Base-by-base conservation (phyloP, 768 basidiomycete species). In the Clavulina sp. region DNA sequence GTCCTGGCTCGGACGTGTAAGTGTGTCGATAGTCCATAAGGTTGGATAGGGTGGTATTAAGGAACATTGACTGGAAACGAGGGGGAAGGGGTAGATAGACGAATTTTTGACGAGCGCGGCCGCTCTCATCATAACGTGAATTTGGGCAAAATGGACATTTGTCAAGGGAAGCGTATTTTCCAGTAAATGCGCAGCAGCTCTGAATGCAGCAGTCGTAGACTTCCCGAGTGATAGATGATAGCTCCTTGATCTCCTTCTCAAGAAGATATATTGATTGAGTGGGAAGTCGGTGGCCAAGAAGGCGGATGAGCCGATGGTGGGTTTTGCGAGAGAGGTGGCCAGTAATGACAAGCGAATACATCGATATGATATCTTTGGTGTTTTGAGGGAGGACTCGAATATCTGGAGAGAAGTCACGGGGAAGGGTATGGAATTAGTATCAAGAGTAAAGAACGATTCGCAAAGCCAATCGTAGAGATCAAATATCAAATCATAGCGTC, bases 131-230 rank as follows among this genome's bases (percentile, higher is more conserved):
- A 47, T 41, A 63, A 1, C 65, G 61, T 7, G 64, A n/a, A 40
- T 60, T 58, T 0, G 61, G 43, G 58, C 71, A 73, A 54, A 61
- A 58, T 1, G 66, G 66, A 51, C 73, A 75, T 5, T 34, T 19
- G 0, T 55, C 51, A 4, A 58, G 44, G 5, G 62, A 55, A 2
- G 52, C 57, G 32, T 66, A 60, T 13, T 13, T 38, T 1, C 69
- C 70, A 16, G 61, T 56, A 54, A 60, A 73, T 51, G 63, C 65
- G 48, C 57, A 57, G 54, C 73, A 74, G 0, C 66, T 69, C 41
- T 68, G 65, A n/a, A 59, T 41, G 57, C 73, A 75, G 57, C 70
- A 73, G 57, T 73, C 58, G 57, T 62, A 69, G 61, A 31, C 41
- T 2, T 60, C 51, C 1, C 67, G 63, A 18, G 61, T 55, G 38